phyloP scores from a whole-genome alignment of 768 basidiomycete species.

The Phylloporus sp. region DNA sequence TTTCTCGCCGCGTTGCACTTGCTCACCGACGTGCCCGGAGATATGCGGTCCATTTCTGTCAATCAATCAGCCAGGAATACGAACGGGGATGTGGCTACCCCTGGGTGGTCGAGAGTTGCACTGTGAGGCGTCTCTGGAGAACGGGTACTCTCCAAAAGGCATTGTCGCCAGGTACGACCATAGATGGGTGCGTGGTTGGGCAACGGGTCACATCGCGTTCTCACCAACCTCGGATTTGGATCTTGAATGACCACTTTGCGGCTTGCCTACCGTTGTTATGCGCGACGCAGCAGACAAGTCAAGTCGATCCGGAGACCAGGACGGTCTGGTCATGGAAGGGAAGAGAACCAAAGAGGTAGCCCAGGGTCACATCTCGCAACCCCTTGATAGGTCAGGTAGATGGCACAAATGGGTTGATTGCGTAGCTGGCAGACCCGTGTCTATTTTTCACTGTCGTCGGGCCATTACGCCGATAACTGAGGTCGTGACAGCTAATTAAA shows the following conservation, averaged over 20 bases:
- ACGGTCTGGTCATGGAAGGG: constrained; percentile 5
- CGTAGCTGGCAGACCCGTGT: constrained; percentile 8
- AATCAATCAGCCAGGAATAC: constrained; percentile 25
- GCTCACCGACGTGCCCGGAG: constrained; percentile 14
- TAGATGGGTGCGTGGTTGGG: neutral
- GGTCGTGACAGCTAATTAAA: constrained; percentile 1
- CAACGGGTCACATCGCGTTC: neutral
- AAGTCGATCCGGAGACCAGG: constrained; percentile 4
- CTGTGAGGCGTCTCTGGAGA: constrained; percentile 17
- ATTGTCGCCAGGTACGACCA: neutral
- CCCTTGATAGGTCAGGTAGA: constrained; percentile 10
- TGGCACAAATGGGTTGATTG: constrained; percentile 9
- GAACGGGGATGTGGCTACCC: constrained; percentile 17
- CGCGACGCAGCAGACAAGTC: constrained; percentile 4
- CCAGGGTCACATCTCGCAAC: constrained; percentile 8
- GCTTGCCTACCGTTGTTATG: constrained; percentile 11
- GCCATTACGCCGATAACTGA: neutral
- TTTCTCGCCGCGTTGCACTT: constrained; percentile 27
- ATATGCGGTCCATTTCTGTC: constrained; percentile 4
- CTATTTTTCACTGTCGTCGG: constrained; percentile 5
- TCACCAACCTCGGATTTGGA: neutral
- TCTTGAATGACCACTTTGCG: constrained; percentile 22
- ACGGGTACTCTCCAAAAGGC: constrained; percentile 20
- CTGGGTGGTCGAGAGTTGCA: constrained; percentile 24
- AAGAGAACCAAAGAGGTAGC: constrained; percentile 12